Evolutionary conservation across 305 asterid genomes (phyloP), one percentile per base, ranked within the genome.

Genomic region (Fraxinus xanthoxyloides): DNA sequence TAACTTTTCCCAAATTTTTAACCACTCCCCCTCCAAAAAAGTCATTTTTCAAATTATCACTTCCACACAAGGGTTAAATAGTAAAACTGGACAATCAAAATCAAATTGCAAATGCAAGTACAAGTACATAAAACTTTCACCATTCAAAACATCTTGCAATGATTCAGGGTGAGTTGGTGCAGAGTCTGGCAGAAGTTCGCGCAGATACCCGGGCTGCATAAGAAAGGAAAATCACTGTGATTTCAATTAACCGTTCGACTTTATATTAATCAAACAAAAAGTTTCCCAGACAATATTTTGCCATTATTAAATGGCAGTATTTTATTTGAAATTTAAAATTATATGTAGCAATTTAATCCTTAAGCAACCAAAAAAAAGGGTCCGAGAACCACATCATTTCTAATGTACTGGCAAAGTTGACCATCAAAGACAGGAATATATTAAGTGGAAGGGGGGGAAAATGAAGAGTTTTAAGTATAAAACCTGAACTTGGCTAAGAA

Each of bases 401-500:
- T 28, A 28, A 3, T 67, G 36, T 24, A 63, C 70, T 21, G 9
- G 34, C 73, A 26, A 65, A 67, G 4, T 30, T 28, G 21, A 28
- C 7, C 74, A 28, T 28, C 21, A 13, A 67, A 9, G 19, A 67
- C 21, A 67, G 74, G 6, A 61, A 15, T 15, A 26, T 54, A 67
- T 24, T 31, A 51, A 51, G 35, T 26, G 8, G 19, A 3, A 46
- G 7, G 17, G 7, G 17, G 17, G 34, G 32, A 61, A 30, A 56
- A 34, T 5, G 75, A 24, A 26, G 79, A 19, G 21, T 5, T 54
- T 6, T n/a, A 32, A 13, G 36, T 6, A 30, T 28, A 72, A 77
- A 78, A 95, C 99, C 98, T 94, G 90, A 59, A 95, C 99, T 94
- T 95, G 99, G 86, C 98, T 95, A 80, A 92, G 93, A 87, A 95